Evolutionary conservation across 2,329 filamentous ascomycete species (phyloP).

Genomic region (Dactylellina sp.): DNA sequence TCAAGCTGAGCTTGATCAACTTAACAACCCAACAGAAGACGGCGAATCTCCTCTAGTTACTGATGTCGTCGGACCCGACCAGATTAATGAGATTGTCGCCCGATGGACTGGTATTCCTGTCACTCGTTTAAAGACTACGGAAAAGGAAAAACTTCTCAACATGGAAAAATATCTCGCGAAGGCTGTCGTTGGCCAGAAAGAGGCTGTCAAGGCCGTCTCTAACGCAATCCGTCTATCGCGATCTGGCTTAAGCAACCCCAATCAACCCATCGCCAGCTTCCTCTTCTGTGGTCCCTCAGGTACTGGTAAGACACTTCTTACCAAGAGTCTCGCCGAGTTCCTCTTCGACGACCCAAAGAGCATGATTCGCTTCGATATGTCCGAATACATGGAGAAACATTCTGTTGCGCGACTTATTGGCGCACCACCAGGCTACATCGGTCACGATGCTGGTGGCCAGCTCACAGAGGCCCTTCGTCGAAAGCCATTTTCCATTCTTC

Average conservation of each 20-base stretch:
- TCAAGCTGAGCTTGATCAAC: conserved; percentile 71
- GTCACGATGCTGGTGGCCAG: conserved; percentile 94
- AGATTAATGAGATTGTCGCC: conserved; percentile 98
- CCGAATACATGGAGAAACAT: conserved; percentile 97
- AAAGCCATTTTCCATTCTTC: conserved; percentile 94
- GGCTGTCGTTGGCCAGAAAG: conserved; percentile 90
- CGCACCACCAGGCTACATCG: conserved; percentile 95
- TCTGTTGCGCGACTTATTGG: conserved; percentile 97
- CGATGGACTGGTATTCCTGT: conserved; percentile 99
- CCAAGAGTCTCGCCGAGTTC: conserved; percentile 96
- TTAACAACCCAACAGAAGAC: conserved; percentile 68
- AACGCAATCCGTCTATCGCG: conserved; percentile 96
- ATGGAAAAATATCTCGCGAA: conserved; percentile 91
- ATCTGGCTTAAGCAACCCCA: conserved; percentile 93
- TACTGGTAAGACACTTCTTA: conserved; percentile 96
- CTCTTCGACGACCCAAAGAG: conserved; percentile 96
- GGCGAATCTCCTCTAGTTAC: conserved; percentile 78
- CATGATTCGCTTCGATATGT: conserved; percentile 99
- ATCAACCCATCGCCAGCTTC: conserved; percentile 91
- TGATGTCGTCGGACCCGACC: conserved; percentile 92
- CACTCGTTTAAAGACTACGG: conserved; percentile 89
- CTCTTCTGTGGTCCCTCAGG: conserved; percentile 98
- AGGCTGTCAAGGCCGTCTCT: conserved; percentile 91
- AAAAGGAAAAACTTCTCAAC: conserved; percentile 97
- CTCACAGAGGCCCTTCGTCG: conserved; percentile 93